Evolutionary conservation across 768 basidiomycete genomes (phyloP).

Genomic region (Hypholoma fasciculare): DNA sequence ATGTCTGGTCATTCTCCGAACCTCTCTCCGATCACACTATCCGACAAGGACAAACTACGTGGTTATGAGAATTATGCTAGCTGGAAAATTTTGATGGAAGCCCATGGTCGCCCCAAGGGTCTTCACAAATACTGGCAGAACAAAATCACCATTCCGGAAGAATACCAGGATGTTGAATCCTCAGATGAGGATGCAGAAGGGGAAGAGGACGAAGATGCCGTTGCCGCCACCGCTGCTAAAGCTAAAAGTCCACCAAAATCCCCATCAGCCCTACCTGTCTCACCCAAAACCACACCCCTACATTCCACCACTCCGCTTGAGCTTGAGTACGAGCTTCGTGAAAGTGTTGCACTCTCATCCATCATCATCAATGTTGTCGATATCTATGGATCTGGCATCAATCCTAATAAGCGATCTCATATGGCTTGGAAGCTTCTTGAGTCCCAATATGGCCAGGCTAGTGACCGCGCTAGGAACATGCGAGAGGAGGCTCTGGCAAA

Average conservation of each 20-base stretch:
- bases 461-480: constrained; percentile 8
- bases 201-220: too few relatives aligned
- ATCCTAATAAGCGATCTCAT: background rate
- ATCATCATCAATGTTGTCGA: constrained; percentile 10
- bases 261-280: background rate
- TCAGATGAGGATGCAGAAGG: background rate
- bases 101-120: background rate
- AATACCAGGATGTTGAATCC: background rate
- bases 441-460: constrained; percentile 1
- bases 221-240: too few relatives aligned
- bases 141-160: background rate
- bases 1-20: background rate
- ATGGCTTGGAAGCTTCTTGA: constrained; percentile 2
- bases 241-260: background rate
- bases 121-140: background rate
- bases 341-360: constrained; percentile 10
- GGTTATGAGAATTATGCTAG: constrained; percentile 1
- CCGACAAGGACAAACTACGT: background rate
- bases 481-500: background rate
- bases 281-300: constrained; percentile 3
- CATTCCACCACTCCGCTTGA: constrained; percentile 5
- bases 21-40: background rate
- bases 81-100: constrained; percentile 1
- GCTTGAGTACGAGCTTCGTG: constrained; percentile 11
- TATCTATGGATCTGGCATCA: constrained; percentile 7